Evolutionary conservation across 2,329 filamentous ascomycete species (phyloP).

Genomic region (Zalaria sp.): DNA sequence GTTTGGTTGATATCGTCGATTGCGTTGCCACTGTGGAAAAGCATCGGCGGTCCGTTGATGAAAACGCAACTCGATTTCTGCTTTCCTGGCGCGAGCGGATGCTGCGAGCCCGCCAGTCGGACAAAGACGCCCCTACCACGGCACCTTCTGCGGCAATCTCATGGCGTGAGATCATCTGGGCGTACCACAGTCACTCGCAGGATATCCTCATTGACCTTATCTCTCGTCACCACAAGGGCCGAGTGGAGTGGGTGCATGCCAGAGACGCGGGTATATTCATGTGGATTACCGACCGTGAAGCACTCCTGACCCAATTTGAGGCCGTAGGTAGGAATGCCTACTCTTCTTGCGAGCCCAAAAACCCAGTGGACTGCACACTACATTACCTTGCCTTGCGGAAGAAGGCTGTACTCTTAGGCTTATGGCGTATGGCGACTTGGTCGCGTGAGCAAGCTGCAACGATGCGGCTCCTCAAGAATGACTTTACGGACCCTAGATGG

Average conservation of each 20-base stretch:
- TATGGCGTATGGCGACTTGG: slow-evolving; percentile 92
- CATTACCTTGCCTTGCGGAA: slow-evolving; percentile 82
- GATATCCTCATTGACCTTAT: slow-evolving; percentile 82
- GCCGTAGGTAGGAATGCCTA: slow-evolving; percentile 88
- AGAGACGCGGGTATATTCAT: slow-evolving; percentile 83
- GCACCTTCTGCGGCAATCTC: slow-evolving; percentile 29
- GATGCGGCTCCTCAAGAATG: slow-evolving; percentile 67
- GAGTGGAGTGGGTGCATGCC: slow-evolving; percentile 72
- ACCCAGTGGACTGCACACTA: slow-evolving; percentile 79
- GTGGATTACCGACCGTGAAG: slow-evolving; percentile 70
- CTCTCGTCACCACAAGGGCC: slow-evolving; percentile 62
- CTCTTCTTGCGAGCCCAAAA: slow-evolving; percentile 71
- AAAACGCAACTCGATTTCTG: slow-evolving; percentile 77
- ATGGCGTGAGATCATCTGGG: slow-evolving; percentile 70
- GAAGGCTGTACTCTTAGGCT: slow-evolving; percentile 74
- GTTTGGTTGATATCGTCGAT: slow-evolving; percentile 29
- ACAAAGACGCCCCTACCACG: background rate
- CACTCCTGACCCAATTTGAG: slow-evolving; percentile 77
- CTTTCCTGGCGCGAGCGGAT: slow-evolving; percentile 61
- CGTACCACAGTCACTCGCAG: slow-evolving; percentile 71
- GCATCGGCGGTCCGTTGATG: slow-evolving; percentile 77
- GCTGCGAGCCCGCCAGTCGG: slow-evolving; percentile 33
- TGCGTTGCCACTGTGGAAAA: slow-evolving; percentile 74
- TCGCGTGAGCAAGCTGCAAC: slow-evolving; percentile 75
- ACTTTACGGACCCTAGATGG: slow-evolving; percentile 80